Percentiles rank a stretch among this genome's conserved stretches.
phyloP scores from a whole-genome alignment of 2,329 filamentous ascomycete genomes.

The Exophiala alcalophila region DNA sequence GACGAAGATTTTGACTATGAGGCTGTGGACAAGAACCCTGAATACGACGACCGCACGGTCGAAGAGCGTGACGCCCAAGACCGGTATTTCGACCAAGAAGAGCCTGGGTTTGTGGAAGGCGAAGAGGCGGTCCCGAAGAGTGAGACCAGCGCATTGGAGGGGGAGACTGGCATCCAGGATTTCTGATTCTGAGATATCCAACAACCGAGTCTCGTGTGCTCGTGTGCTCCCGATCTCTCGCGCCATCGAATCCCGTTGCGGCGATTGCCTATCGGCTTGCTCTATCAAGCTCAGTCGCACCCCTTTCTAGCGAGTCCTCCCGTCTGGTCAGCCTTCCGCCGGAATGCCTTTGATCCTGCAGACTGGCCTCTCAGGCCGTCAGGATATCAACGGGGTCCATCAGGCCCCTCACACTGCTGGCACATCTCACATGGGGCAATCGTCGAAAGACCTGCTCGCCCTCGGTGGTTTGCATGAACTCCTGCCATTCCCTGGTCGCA shows the following conservation, averaged over 20 bases:
- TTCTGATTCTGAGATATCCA: conserved; percentile 48
- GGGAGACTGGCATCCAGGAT: conserved; percentile 71
- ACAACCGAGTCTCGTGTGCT: not conserved
- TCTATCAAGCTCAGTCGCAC: too few relatives aligned
- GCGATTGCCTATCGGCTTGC: too few relatives aligned
- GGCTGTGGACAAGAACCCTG: conserved; percentile 67
- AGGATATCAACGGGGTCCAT: conserved; percentile 32
- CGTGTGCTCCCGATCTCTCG: too few relatives aligned
- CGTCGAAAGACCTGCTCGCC: conserved; percentile 30
- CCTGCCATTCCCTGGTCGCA: conserved; percentile 31
- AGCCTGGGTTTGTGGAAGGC: conserved; percentile 59
- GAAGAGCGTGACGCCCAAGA: conserved; percentile 65
- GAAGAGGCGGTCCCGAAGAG: conserved; percentile 29
- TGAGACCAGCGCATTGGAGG: conserved; percentile 36
- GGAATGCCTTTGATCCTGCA: too few relatives aligned
- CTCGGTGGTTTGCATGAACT: conserved; percentile 32
- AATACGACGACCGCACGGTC: conserved; percentile 64
- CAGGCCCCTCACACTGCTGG: conserved; percentile 31
- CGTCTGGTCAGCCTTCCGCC: too few relatives aligned
- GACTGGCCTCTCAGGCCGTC: conserved; percentile 23
- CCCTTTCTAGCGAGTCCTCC: too few relatives aligned
- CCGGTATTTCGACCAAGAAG: conserved; percentile 75
- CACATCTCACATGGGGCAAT: conserved; percentile 34
- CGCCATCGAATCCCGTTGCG: too few relatives aligned
- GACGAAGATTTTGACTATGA: conserved; percentile 78